A percentile compares a stretch with the other conserved stretches of the same genome.
These are phyloP conservation scores for Solanum hybrid DNA, from an alignment of 305 asterid species.

Conservation along the genomic window DNA sequence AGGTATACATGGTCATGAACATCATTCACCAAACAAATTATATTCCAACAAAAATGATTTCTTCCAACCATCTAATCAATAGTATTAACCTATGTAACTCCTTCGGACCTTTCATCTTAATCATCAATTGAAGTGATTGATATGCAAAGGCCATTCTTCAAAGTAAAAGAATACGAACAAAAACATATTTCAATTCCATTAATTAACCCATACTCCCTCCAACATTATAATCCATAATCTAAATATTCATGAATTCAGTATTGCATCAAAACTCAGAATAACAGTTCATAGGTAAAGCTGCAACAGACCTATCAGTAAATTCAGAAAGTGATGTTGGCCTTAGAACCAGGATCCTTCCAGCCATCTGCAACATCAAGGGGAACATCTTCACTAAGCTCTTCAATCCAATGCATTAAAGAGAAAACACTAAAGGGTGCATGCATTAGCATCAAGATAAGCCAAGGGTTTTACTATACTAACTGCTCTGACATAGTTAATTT, in stretches of 20 bases:
- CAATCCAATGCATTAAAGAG: background rate
- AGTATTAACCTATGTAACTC: background rate
- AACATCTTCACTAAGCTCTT: background rate
- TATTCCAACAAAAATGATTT: background rate
- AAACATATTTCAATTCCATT: background rate
- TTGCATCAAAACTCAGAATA: constrained; percentile 8
- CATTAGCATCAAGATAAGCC: background rate
- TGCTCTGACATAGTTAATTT: background rate
- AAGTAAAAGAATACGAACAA: background rate
- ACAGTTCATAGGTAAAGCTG: constrained; percentile 7
- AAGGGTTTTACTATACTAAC: background rate
- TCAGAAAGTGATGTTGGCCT: constrained; percentile 66
- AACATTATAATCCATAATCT: background rate
- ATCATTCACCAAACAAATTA: background rate
- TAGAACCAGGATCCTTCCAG: constrained; percentile 73
- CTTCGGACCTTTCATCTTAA: background rate
- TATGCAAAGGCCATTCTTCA: background rate
- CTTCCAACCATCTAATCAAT: background rate
- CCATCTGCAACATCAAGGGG: constrained; percentile 49
- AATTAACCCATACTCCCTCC: background rate
- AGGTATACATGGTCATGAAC: background rate
- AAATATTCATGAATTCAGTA: background rate
- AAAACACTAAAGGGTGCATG: background rate
- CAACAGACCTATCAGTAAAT: constrained; percentile 56
- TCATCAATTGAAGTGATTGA: background rate